Evolutionary conservation across 2,329 filamentous ascomycete genomes (phyloP), one percentile per base, ranked within the genome.

Genomic region (Trichoderma brevicompactum): DNA sequence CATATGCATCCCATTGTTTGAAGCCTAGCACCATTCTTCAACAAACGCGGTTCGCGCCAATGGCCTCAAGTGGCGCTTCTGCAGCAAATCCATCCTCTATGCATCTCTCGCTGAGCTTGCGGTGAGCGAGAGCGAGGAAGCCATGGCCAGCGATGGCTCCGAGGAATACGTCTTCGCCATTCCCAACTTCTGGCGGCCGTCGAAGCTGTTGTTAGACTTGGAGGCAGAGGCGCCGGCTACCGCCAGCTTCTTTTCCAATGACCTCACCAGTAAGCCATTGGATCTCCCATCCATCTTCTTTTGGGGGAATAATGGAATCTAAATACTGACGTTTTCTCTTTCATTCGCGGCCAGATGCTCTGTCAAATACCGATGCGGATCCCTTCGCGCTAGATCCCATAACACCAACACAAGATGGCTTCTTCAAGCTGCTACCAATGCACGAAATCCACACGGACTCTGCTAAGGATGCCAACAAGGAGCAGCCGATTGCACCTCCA

Each of bases 101-200:
- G 60, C 60, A 46, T 63, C 49, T 19, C 36, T 63, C 32, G 28
- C 49, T 38, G 40, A 63, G 38, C 34, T n/a, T 40, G 34, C 34
- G 19, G 38, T 53, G 60, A 44, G 52, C 52, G 36, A 19, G 32
- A 13, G 52, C 52, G 36, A 19, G 32, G 15, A 65, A 64, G 73
- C 65, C 66, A 78, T 78, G 75, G 69, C 68, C 67, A 66, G 78
- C 67, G 74, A 81, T 61, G 75, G 81, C 66, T 78, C 82, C 46
- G 72, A 77, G 62, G 80, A 83, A 54, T 77, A 89, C 72, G 82
- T 88, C 38, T 92, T 92, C 72, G 82, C 84, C 44, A 86, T 88
- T 52, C 86, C 86, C 44, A 81, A 88, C 72, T 83, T 90, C 67
- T 87, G 84, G 82, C 79, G 79, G 64, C 77, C 81, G 32, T 86